Percentiles rank a stretch among this genome's conserved stretches.
Evolutionary conservation across 257 asterid genomes (phyloP).

Genomic region (Pogostemon cablin): DNA sequence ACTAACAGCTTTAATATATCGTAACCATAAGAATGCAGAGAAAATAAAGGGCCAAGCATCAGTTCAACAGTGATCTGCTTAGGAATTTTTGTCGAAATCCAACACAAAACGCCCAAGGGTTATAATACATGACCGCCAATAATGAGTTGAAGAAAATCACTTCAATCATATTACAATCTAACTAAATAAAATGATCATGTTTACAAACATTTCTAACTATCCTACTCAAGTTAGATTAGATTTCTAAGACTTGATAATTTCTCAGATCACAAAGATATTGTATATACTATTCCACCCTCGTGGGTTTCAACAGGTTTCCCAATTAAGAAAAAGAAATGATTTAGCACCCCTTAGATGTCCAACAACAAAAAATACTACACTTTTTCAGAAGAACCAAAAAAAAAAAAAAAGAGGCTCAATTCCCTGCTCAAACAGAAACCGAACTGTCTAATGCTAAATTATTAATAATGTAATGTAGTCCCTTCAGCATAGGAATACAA

Average conservation of each 20-base stretch:
- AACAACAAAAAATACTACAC: neutral
- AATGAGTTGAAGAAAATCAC: neutral
- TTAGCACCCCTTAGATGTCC: neutral
- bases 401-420: neutral
- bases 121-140: neutral
- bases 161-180: neutral
- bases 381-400: neutral
- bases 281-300: neutral
- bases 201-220: neutral
- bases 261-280: neutral
- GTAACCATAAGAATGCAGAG: neutral
- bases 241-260: neutral
- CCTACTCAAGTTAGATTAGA: conserved; percentile 1
- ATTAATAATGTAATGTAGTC: neutral
- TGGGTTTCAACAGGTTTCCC: conserved; percentile 1
- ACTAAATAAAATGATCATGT: neutral
- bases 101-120: neutral
- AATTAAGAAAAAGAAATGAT: neutral
- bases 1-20: neutral
- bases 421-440: conserved; percentile 10
- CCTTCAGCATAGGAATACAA: neutral
- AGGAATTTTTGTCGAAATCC: neutral
- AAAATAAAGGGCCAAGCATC: neutral
- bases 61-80: neutral
- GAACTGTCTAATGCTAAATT: neutral